Evolutionary conservation across 2,329 filamentous ascomycete species (phyloP), one percentile per base, ranked within the genome.

Genomic region (Pyrenophora seminiperda): DNA sequence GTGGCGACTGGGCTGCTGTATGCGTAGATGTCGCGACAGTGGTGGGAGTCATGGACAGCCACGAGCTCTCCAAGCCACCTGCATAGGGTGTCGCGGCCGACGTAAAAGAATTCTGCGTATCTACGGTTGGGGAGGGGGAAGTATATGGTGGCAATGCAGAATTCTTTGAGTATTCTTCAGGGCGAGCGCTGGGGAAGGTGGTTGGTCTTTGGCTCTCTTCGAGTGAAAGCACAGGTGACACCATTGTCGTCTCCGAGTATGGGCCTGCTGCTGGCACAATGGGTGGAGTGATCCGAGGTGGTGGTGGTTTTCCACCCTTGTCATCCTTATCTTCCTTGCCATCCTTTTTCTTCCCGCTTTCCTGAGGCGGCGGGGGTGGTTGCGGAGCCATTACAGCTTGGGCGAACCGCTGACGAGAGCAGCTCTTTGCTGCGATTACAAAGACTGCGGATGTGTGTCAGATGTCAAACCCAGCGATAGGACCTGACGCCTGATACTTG

Each of bases 341-440:
- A 39, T 48, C 27, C 31, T 59, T 43, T 36, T 39, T 47, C 30
- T 34, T 47, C 24, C 24, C 38, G 33, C 31, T 32, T 19, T 34
- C 33, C 22, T 45, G 53, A 44, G 50, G 9, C 3, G 24, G 24
- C 10, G 24, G 24, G 4, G 24, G 24, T 27, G 24, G 9, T 27
- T 27, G 24, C 24, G 24, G 24, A 51, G 60, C 51, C 61, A 65
- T 65, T 49, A 53, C 32, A 51, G 46, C 49, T 55, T 38, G 36
- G 42, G 41, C 47, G 32, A 50, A 41, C 7, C 24, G 61, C 61
- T 64, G 59, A 64, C 56, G 54, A 53, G 47, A 58, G 53, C 51
- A 42, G 33, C 33, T 33, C 13, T 37, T 45, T 38, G 44, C 38
- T 46, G 44, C 33, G 50, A 45, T 39, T 41, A 29, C 32, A 53